Conservation (phyloP, 139 green algal genomes). For the Microglena sp. region DNA sequence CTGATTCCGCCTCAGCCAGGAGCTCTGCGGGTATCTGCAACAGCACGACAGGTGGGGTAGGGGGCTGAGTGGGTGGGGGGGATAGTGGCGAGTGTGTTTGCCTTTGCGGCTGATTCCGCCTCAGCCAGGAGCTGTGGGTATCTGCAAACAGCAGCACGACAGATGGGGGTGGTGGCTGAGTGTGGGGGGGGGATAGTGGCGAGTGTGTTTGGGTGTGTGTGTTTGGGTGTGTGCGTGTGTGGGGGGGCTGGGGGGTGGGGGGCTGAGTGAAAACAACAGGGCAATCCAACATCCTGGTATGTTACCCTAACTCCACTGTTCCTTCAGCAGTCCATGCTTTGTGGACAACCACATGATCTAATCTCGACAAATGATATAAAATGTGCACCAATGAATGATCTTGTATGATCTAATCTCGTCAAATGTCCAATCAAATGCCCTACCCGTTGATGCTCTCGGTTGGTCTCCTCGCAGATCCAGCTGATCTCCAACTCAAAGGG, state of each 20-base stretch:
- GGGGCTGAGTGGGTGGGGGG: neutral
- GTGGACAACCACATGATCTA: neutral
- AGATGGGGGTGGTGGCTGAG: neutral
- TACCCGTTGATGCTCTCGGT: conserved; percentile 62
- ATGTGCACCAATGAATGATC: neutral
- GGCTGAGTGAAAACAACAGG: too few species aligned
- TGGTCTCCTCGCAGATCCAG: conserved; percentile 90
- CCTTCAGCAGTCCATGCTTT: neutral
- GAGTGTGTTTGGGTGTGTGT: neutral
- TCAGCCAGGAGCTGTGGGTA: too few species aligned
- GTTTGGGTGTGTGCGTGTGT: too few species aligned
- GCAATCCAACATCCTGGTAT: too few species aligned
- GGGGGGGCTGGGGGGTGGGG: too few species aligned
- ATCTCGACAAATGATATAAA: neutral
- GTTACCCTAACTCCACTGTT: too few species aligned
- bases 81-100: neutral
- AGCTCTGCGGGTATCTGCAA: conserved; percentile 65
- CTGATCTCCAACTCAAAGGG: conserved; percentile 95
- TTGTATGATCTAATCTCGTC: neutral
- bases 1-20: conserved; percentile 49
- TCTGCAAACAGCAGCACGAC: neutral
- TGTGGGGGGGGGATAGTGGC: neutral
- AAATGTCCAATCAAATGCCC: neutral
- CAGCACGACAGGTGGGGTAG: neutral
- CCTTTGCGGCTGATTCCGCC: conserved; percentile 23